Base-by-base conservation (phyloP, 345 rosid species). In the Dovyalis caffra region DNA sequence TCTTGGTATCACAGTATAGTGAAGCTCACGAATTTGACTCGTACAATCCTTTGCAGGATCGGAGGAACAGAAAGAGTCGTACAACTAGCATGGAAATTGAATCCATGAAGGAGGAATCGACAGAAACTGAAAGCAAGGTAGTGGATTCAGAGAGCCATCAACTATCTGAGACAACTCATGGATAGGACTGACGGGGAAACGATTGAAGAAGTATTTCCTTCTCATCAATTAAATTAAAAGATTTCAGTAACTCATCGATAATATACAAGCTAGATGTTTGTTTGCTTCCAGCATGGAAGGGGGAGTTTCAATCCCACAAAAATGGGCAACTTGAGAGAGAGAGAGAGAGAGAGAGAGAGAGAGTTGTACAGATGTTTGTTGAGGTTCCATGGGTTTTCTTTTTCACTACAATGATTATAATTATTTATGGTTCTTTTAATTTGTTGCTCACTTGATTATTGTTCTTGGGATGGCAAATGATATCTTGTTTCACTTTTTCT, bases 11-110 rank as follows among this genome's bases (percentile, higher is more conserved):
- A 33, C 25, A 38, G 16, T 49, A 49, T 53, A n/a, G 56, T 37
- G 31, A 43, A 76, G 37, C 38, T 21, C 35, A 34, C 61, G 47
- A 35, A 60, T 28, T 73, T 9, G 21, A 61, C 35, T 18, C 70
- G 9, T 20, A 35, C n/a, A 69, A 56, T 78, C 74, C 38, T 63
- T 64, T 73, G 82, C 81, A 95, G 97, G 97, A 86, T 70, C 85
- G 95, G 65, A 92, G 91, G 83, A 88, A 84, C 77, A 84, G 92
- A 74, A 92, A 77, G 81, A 91, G 93, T 76, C 90, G 86, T 16
- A 84, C 92, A 2, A 79, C 82, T 9, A 88, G 95, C 81, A 85
- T 88, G 90, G 99, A 95, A 69, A 92, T 90, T 1, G 90, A 89
- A 77, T 87, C 90, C 49, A 57, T 82, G 74, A 91, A 91, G 72